Evolutionary conservation across 2,329 filamentous ascomycete genomes (phyloP), one percentile per base, ranked within the genome.

Genomic region (Coniochaeta sp.): DNA sequence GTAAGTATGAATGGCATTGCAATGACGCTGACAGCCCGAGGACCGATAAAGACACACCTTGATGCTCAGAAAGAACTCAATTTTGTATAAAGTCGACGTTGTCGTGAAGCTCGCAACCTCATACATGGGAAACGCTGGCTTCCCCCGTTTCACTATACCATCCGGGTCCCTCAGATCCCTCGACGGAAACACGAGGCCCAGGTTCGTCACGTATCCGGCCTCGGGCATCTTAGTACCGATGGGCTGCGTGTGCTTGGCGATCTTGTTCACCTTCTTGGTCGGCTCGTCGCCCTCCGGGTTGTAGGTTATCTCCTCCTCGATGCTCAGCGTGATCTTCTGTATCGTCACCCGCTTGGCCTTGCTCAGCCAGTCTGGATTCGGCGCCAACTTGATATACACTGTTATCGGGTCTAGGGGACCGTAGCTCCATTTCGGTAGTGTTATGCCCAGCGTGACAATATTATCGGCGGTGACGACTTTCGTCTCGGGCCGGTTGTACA

Each of bases 281-380:
- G 93, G 92, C 71, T 98, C 95, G 70, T 98, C 95, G 57, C 95
- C 95, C 74, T 98, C 93, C 33, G 95, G 95, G 66, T 99, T 98
- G 76, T 90, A 99, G n/a, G 95, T 96, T 62, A 98, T 96, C 72
- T 98, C 93, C 74, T 99, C 95, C 70, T 98, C 95, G 67, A 99
- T 96, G 14, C 87, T 86, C 47, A 98, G 87, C 1, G 92, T 96
- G 66, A 99, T 95, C 70, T 95, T 95, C 70, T 93, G 89, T 69
- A 99, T 96, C 50, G 91, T 93, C 59, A 98, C 93, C 71, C 90
- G 90, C 72, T 88, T 91, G 56, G 93, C 93, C 74, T 97, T 98
- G 71, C 78, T 86, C 73, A 95, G 79, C 90, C 91, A 97, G 72
- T 97, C 91, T 33, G 88, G 87, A 68, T 98, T 98, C 16, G 95